Conservation (phyloP, 768 basidiomycete species). For the Auricularia cornea region DNA sequence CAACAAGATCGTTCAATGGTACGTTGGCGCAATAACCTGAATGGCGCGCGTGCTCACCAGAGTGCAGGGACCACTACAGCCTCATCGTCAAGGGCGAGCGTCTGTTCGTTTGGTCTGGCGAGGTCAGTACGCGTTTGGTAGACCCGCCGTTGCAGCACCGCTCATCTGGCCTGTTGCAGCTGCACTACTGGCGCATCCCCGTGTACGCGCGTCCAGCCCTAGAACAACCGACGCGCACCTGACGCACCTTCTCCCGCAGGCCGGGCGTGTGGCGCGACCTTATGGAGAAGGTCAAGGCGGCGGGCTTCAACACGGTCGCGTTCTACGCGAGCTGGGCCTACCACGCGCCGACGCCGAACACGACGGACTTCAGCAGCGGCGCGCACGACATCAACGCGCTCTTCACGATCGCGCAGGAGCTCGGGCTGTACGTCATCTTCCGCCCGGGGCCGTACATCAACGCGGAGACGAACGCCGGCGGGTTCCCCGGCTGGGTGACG, state of each 20-base stretch:
- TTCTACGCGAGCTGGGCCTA: conserved; percentile 55
- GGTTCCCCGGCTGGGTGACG: conserved; percentile 55
- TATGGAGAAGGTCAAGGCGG: conserved; percentile 54
- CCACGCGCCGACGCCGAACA: conserved; percentile 37
- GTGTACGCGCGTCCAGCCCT: neutral
- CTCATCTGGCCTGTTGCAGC: neutral
- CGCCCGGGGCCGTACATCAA: neutral
- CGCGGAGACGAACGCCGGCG: conserved; percentile 43
- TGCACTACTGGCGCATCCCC: neutral
- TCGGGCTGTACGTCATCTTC: neutral
- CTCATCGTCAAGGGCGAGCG: neutral
- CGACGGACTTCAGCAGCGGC: conserved; percentile 33
- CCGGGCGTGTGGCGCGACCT: conserved; percentile 46
- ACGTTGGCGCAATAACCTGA: neutral
- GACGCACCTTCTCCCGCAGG: conserved; percentile 12
- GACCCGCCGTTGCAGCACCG: neutral
- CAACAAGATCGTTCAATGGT: neutral
- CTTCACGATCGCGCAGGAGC: neutral
- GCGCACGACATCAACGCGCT: neutral
- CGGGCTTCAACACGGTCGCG: conserved; percentile 54
- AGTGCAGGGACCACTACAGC: neutral
- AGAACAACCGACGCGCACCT: neutral
- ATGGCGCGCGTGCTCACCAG: neutral
- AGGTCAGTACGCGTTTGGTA: neutral
- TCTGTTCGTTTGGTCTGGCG: neutral